Conservation (phyloP, 2,329 filamentous ascomycete species). For the Blumeria graminis region DNA sequence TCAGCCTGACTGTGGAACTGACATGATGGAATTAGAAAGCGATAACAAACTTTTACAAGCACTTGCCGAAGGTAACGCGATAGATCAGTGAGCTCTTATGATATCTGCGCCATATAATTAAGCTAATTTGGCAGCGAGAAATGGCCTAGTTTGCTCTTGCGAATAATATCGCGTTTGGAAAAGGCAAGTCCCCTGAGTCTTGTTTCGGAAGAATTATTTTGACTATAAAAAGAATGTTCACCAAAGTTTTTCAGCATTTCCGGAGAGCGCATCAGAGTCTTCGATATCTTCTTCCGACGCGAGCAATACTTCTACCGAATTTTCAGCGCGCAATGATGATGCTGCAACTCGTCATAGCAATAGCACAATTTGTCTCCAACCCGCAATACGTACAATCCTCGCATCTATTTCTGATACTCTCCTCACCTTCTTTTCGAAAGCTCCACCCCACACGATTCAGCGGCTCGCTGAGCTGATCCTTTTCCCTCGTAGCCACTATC, state of each 20-base stretch:
- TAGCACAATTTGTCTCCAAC: constrained; percentile 23
- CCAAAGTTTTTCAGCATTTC: constrained; percentile 31
- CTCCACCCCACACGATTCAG: constrained; percentile 82
- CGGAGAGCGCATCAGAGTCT: constrained; percentile 38
- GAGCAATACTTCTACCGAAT: constrained; percentile 12
- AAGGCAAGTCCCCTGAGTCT: constrained; percentile 11
- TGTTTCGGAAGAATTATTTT: constrained; percentile 5
- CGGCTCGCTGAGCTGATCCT: constrained; percentile 72
- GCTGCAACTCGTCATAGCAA: constrained; percentile 20
- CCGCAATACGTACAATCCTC: constrained; percentile 37
- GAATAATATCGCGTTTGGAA: constrained; percentile 17
- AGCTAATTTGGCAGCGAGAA: constrained; percentile 13
- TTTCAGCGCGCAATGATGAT: constrained; percentile 47
- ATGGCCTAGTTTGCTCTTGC: constrained; percentile 18
- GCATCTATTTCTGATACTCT: constrained; percentile 36
- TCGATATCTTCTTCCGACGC: constrained; percentile 23
- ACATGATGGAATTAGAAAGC: constrained; percentile 29
- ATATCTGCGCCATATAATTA: constrained; percentile 1
- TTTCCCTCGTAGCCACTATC: constrained; percentile 54
- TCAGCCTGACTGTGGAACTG: constrained; percentile 3
- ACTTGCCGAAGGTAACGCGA: constrained; percentile 25
- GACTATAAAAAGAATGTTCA: constrained; percentile 28
- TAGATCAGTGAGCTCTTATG: constrained; percentile 27
- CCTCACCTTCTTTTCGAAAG: constrained; percentile 37
- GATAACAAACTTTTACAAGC: constrained; percentile 19